phyloP scores from a whole-genome alignment of 768 basidiomycete species.

The Amylocystis lapponica region DNA sequence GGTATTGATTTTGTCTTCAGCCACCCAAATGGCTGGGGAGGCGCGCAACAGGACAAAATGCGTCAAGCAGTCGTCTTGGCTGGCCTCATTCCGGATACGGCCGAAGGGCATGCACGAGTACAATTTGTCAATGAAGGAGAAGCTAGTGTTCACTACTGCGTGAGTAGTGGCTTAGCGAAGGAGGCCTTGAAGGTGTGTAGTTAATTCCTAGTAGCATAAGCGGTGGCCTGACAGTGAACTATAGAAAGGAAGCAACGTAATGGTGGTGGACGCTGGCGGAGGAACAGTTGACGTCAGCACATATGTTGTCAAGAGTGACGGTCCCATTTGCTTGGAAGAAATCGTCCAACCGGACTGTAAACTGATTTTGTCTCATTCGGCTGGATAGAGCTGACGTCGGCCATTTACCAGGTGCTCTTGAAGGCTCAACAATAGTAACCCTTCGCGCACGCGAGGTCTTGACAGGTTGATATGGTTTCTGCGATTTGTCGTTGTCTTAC shows the following conservation, averaged over 20 bases:
- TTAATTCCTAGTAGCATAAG: not conserved
- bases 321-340: slow-evolving; percentile 32
- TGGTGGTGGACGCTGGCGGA: slow-evolving; percentile 58
- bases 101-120: slow-evolving; percentile 35
- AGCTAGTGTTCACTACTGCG: slow-evolving; percentile 53
- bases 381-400: too few relatives aligned
- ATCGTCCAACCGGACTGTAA: not conserved
- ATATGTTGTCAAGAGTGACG: slow-evolving; percentile 34
- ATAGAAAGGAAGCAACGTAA: slow-evolving; percentile 38
- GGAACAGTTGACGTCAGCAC: slow-evolving; percentile 57
- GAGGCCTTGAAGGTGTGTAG: slow-evolving; percentile 29
- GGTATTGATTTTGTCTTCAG: slow-evolving; percentile 46
- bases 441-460: slow-evolving; percentile 27
- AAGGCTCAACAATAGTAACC: slow-evolving; percentile 36
- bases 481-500: too few relatives aligned
- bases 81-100: slow-evolving; percentile 39
- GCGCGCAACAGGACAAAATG: slow-evolving; percentile 50
- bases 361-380: too few relatives aligned
- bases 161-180: slow-evolving; percentile 38
- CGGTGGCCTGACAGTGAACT: not conserved
- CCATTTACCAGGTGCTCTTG: slow-evolving; percentile 31
- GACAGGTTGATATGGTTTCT: too few relatives aligned
- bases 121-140: slow-evolving; percentile 55
- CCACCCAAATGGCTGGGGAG: slow-evolving; percentile 65
- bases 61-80: slow-evolving; percentile 48